Evolutionary conservation across 73 alveolate species (phyloP), one percentile per base, ranked within the genome.

Genomic region (Durusdinium trenchii): DNA sequence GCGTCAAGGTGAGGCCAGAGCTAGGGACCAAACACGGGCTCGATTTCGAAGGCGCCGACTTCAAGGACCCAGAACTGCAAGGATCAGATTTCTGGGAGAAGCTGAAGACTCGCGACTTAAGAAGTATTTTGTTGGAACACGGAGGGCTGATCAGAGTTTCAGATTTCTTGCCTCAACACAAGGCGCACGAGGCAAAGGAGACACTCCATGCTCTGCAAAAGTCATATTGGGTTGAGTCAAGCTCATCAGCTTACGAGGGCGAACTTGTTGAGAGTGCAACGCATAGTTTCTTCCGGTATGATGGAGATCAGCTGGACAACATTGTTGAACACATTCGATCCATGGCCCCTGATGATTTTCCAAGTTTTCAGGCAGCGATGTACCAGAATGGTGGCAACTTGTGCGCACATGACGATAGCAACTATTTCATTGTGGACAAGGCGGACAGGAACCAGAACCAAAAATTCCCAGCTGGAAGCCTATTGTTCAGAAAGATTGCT

Each of bases 391-490:
- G 95, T 42, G 95, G 95, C n/a, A 87, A 62, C 30, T 69, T 87
- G 64, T 38, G 69, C 78, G 95, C 95, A 30, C 95, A 87, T 48
- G 95, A 87, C 35, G 95, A 87, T 50, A 87, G 95, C 84, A 87
- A 87, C 85, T 87, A 87, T 48, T 87, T 87, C 42, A 36, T 35
- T 23, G 67, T 87, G 5, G 57, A 82, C 20, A 46, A 50, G 18
- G 43, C 61, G 36, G 95, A 87, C 54, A 47, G 42, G 84, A 87
- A 87, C 95, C 83, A 36, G 30, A 87, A 67, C 50, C 28, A 38
- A 38, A 50, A 62, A 6, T 46, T 45, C 46, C 89, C 89, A 0
- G 43, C 64, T 2, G 89, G 89, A 20, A 78, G 64, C 40, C 89
- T 78, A 7, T 50, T 87, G 48, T 87, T 87, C 78, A 82, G 95